These are phyloP conservation scores for Quercus alba DNA, from an alignment of 306 rosid genomes.

Conservation along the genomic window DNA sequence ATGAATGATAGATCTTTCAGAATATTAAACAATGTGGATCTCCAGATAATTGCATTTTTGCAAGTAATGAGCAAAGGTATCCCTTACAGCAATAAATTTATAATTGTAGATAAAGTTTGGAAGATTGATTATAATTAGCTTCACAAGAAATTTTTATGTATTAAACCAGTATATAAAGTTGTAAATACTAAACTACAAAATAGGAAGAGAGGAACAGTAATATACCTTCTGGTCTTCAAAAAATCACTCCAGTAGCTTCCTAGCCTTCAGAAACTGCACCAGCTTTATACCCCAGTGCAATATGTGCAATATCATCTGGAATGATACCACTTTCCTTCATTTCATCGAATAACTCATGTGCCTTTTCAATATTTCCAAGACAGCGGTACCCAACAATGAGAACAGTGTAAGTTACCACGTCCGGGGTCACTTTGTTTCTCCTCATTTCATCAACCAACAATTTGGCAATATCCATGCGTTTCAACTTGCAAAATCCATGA, in stretches of 20 bases:
- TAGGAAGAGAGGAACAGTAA: constrained; percentile 4
- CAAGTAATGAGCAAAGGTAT: neutral
- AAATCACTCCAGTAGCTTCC: constrained; percentile 22
- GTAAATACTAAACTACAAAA: constrained; percentile 4
- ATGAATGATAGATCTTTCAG: neutral
- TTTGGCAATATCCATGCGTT: constrained; percentile 42
- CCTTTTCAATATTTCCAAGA: constrained; percentile 29
- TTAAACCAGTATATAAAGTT: constrained; percentile 5
- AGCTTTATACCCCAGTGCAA: constrained; percentile 19
- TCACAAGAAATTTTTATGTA: neutral
- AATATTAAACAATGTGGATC: neutral
- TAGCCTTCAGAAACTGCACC: constrained; percentile 14
- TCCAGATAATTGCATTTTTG: neutral
- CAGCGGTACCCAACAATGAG: constrained; percentile 39
- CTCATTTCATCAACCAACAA: constrained; percentile 47
- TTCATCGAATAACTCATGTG: constrained; percentile 29
- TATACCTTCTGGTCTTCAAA: constrained; percentile 32
- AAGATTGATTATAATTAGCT: neutral
- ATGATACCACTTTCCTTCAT: constrained; percentile 41
- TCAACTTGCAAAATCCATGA: constrained; percentile 50
- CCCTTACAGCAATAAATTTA: neutral
- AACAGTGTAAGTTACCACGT: constrained; percentile 52
- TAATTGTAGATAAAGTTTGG: neutral
- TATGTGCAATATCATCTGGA: constrained; percentile 38
- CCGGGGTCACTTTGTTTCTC: constrained; percentile 32